phyloP scores from a whole-genome alignment of 2,329 filamentous ascomycete species.

The Purpureocillium lavendulum region DNA sequence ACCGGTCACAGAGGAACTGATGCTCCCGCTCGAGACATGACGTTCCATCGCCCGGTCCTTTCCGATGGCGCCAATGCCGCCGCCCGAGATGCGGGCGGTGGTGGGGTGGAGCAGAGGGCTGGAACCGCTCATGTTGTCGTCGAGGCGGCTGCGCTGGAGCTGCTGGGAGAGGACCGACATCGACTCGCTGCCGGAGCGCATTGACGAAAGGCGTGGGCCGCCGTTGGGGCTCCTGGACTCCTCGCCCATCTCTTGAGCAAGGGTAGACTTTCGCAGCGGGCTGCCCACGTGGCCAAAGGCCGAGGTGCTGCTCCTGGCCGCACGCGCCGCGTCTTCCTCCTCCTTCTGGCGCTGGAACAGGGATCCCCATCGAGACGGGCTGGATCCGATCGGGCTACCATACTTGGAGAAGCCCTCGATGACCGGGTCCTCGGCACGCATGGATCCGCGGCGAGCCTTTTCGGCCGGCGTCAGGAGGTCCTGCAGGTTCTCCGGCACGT shows the following conservation, averaged over 20 bases:
- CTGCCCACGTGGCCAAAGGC: conserved; percentile 60
- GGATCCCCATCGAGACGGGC: conserved; percentile 53
- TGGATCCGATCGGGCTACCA: conserved; percentile 51
- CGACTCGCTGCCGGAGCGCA: conserved; percentile 38
- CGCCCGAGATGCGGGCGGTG: conserved; percentile 31
- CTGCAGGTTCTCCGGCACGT: conserved; percentile 65
- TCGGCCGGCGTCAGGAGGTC: conserved; percentile 60
- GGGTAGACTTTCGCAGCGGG: conserved; percentile 53
- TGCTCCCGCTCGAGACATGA: conserved; percentile 51
- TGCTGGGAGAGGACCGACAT: conserved; percentile 54
- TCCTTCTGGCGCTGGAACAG: conserved; percentile 53
- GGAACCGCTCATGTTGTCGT: conserved; percentile 33
- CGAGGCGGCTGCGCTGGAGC: conserved; percentile 50
- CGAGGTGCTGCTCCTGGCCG: conserved; percentile 32
- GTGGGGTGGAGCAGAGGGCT: conserved; percentile 45
- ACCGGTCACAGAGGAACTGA: conserved; percentile 44
- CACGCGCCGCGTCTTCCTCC: conserved; percentile 40
- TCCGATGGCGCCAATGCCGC: conserved; percentile 28
- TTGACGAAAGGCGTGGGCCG: conserved; percentile 25
- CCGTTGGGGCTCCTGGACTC: conserved; percentile 25
- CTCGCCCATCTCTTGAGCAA: conserved; percentile 43
- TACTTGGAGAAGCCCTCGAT: conserved; percentile 46
- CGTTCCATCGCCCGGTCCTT: conserved; percentile 40
- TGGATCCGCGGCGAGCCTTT: conserved; percentile 55
- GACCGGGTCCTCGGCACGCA: conserved; percentile 43